Conservation (phyloP, 371 early-diverging fungal genomes). For the Mycotypha africana region DNA sequence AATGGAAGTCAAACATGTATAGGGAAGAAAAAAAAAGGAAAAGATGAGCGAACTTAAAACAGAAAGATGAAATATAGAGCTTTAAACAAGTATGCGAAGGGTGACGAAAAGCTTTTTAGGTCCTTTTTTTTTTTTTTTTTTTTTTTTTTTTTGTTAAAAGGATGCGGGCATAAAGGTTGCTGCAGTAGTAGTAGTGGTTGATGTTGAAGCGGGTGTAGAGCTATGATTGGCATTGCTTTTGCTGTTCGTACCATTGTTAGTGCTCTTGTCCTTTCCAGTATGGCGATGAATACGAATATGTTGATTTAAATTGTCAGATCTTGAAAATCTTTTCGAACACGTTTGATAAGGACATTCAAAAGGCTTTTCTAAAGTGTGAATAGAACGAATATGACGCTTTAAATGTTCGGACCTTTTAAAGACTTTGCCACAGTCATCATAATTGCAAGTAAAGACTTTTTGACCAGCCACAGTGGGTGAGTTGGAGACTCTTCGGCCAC, state of each 20-base stretch:
- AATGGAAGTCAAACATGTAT: too few relatives aligned
- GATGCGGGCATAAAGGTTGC: conserved; percentile 20
- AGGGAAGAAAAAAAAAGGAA: too few relatives aligned
- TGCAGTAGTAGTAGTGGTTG: too few relatives aligned
- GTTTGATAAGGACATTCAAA: conserved; percentile 62
- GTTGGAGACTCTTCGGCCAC: conserved; percentile 32
- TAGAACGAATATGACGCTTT: conserved; percentile 70
- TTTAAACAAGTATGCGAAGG: too few relatives aligned
- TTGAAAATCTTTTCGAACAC: conserved; percentile 78
- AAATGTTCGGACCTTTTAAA: conserved; percentile 86
- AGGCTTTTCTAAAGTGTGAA: conserved; percentile 55
- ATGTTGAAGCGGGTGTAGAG: too few relatives aligned
- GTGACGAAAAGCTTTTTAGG: too few relatives aligned
- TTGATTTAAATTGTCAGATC: conserved; percentile 79
- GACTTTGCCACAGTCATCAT: conserved; percentile 62
- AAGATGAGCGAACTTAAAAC: too few relatives aligned
- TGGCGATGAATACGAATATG: conserved; percentile 64
- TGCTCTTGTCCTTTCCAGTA: conserved; percentile 25
- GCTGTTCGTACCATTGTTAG: conserved; percentile 2
- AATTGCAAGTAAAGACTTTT: conserved; percentile 46
- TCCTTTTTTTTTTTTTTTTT: too few relatives aligned
- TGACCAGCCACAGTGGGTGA: conserved; percentile 34
- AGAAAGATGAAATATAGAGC: too few relatives aligned
- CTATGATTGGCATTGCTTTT: conserved; percentile 9
- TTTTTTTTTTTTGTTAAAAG: too few relatives aligned